Base-by-base conservation (phyloP, 208 protist genomes). In the Porcisia hertigi region DNA sequence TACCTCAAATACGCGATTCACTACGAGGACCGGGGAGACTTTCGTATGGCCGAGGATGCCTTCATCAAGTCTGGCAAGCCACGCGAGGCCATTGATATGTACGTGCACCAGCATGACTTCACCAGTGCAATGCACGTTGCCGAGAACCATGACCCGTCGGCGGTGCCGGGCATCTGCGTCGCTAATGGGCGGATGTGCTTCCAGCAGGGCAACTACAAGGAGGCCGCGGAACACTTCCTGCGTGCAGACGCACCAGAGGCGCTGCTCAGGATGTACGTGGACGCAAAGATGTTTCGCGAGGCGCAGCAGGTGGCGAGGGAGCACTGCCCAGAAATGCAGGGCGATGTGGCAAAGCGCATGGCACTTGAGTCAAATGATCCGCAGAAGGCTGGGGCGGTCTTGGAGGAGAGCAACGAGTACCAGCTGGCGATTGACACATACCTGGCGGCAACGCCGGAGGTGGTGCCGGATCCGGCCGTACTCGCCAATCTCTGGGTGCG, bases 41-140 rank as follows among this genome's bases (percentile, higher is more conserved):
- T 98, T 84, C 94, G 92, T 67, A 94, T 96, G 88, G 98, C 98
- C 41, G 98, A 99, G 87, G 96, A 96, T 59, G 96, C 98, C 65
- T 99, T 99, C 82, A 77, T 99, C 67, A 97, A 96, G 73, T 98
- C 98, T 20, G 93, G 95, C 69, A 98, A 99, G 86, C 98, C 98
- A 43, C 96, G 94, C 36, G 96, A 99, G 89, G 96, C 96, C 69
- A 97, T 99, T 65, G 94, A 98, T 79, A 99, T 99, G 98, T 98
- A 99, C 85, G 81, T 98, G 9, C 97, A 99, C 78, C 94, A 97
- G 80, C 97, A 99, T 74, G 97, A 99, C 80, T 99, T 98, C 95
- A 80, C 79, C 14, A 93, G 83, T 69, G 98, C 98, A n/a, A 98
- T 98, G 95, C 95, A 97, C 47, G 98, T 99, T 12, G 98, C 98